These are phyloP conservation scores for Pyronema domesticum DNA, from an alignment of 495 filamentous ascomycete species.

Conservation along the genomic window DNA sequence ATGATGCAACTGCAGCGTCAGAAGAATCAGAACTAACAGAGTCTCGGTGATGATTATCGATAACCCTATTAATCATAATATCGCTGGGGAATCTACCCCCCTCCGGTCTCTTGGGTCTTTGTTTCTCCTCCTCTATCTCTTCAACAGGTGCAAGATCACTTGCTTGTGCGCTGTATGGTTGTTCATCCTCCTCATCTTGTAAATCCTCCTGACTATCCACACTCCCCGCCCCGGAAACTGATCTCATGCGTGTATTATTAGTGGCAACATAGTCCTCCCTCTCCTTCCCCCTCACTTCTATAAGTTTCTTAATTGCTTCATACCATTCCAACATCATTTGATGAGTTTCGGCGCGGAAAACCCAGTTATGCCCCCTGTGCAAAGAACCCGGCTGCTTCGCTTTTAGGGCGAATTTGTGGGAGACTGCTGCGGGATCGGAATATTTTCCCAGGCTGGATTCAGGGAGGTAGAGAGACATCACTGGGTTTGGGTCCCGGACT, in stretches of 20 bases:
- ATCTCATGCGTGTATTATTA: conserved; percentile 5
- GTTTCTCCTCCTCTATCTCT: conserved; percentile 4
- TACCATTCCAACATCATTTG: conserved; percentile 98
- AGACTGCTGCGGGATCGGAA: conserved; percentile 63
- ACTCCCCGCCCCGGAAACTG: neutral
- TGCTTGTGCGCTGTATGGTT: conserved; percentile 28
- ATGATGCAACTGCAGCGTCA: conserved; percentile 20
- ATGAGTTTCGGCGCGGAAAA: conserved; percentile 85
- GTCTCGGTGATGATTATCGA: neutral
- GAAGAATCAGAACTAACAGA: conserved; percentile 9
- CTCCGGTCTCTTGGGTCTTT: conserved; percentile 16
- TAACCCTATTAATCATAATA: conserved; percentile 14
- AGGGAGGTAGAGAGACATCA: conserved; percentile 90
- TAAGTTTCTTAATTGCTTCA: conserved; percentile 73
- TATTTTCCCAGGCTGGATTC: conserved; percentile 92
- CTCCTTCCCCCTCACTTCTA: conserved; percentile 74
- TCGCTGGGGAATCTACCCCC: conserved; percentile 24
- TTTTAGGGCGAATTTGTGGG: conserved; percentile 97
- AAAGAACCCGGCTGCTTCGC: conserved; percentile 82
- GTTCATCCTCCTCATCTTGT: conserved; percentile 23
- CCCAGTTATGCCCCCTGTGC: conserved; percentile 93
- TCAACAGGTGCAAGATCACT: conserved; percentile 3
- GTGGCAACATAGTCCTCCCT: conserved; percentile 57
- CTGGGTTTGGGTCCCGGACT: conserved; percentile 50
- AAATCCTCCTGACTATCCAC: conserved; percentile 5